Evolutionary conservation across 495 filamentous ascomycete species (phyloP), one percentile per base, ranked within the genome.

Genomic region (Neurospora tetraspora): DNA sequence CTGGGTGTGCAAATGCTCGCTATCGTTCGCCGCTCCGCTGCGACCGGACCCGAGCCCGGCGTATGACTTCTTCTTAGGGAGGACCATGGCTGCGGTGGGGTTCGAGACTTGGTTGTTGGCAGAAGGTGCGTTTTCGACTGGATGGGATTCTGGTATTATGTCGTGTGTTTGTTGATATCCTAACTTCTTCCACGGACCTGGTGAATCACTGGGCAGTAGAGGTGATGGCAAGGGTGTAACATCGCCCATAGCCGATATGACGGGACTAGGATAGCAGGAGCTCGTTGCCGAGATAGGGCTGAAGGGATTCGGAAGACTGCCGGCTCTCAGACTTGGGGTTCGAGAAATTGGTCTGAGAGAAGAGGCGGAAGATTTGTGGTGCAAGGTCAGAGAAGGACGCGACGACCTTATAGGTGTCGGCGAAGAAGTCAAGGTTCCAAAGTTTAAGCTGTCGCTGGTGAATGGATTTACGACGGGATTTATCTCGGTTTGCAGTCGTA

Each of bases 211-310:
- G 9, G 87, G 86, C 72, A 92, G 84, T 45, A 98, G 86, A 9
- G 96, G 96, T 6, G 96, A 98, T 12, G 96, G 96, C 31, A 99
- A 82, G 70, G 96, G 96, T 5, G 96, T 99, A 72, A 99, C 90
- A 77, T 97, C 93, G 45, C 89, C 88, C 88, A 97, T 90, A 23
- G 94, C 92, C 72, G 90, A 89, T 45, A 97, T 86, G 72, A 91
- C 88, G 3, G 94, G 94, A 45, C 84, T 86, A 34, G 83, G 76
- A 70, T 83, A 82, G 45, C 78, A 73, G 1, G 84, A 85, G 75
- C 82, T 85, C 23, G 83, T 75, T 12, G 81, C 82, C 47, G 84
- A 86, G 10, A 74, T 53, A 14, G 78, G 74, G 31, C 82, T 78
- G 23, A 83, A 84, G 70, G 80, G 71, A 72, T 73, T 65, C 34